Base-by-base conservation (phyloP, 768 basidiomycete genomes). In the Sporobolomyces pararoseus region DNA sequence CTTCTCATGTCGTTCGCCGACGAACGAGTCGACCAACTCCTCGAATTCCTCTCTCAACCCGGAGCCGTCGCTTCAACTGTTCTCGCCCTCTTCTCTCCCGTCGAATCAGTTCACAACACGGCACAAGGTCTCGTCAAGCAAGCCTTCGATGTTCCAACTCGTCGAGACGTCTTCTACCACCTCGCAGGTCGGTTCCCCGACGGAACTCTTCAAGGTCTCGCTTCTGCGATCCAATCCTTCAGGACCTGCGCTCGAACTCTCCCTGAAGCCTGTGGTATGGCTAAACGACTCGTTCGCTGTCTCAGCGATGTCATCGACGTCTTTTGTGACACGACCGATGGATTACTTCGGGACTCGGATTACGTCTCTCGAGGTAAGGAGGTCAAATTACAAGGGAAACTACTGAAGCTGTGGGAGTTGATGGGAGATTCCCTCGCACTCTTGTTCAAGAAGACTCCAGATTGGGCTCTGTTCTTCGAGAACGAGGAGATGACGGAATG, bases 221-320 rank as follows among this genome's bases (percentile, higher is more conserved):
- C 84, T 58, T 81, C 81, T n/a, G 88, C 87, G 75, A 83, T 98
- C 14, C 79, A 81, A 31, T 84, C 80, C 2, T 97, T 92, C 80
- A 82, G 83, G 59, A 79, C 81, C 21, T 85, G 86, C 72, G 88
- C 90, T 0, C 79, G 82, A 16, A 74, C 77, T 17, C 84, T 90
- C 7, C 88, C 89, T 0, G 96, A 98, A 77, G 94, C 93, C 0
- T 91, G 90, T 77, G 87, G 84, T 57, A 77, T 92, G n/a, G 90
- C 96, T 7, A 90, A 89, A 75, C 87, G 90, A 25, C 85, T 97
- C 29, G 96, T 96, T 23, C 87, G 88, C 4, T 95, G 93, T 79
- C 84, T 97, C 75, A 90, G 91, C 17, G 96, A 99, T 76, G 85
- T 96, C 66, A 85, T 97, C 65, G 93, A 97, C 44, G 88, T 88